Evolutionary conservation across 257 asterid genomes (phyloP).

Genomic region (Nicotiana obtusifolia): DNA sequence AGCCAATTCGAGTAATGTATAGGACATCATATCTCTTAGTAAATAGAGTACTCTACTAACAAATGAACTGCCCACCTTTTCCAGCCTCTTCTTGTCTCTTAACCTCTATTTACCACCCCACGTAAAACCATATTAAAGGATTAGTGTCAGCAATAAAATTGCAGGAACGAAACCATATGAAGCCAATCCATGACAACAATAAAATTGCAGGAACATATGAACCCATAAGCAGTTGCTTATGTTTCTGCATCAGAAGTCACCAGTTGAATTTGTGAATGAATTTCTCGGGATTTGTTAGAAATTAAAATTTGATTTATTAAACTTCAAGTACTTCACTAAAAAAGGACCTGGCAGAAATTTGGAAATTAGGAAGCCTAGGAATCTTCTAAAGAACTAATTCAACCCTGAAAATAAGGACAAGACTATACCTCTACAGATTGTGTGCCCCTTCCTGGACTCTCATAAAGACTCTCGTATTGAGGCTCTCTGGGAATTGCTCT

Average conservation of each 20-base stretch:
- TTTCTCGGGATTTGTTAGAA: neutral
- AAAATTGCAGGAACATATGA: neutral
- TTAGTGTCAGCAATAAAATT: neutral
- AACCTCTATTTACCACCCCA: neutral
- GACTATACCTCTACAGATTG: neutral
- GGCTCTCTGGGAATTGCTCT: neutral
- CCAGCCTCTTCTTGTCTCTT: neutral
- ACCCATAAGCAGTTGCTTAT: neutral
- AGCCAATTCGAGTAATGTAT: no score
- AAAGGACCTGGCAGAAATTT: neutral
- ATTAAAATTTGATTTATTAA: neutral
- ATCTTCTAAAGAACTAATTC: neutral
- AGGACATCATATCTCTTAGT: neutral
- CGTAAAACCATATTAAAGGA: neutral
- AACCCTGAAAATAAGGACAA: neutral
- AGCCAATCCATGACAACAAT: neutral
- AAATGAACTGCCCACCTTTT: neutral
- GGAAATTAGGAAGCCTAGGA: neutral
- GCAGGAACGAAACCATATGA: neutral
- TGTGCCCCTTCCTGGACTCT: neutral
- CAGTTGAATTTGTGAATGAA: neutral
- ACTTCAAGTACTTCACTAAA: neutral
- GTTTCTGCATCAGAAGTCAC: neutral
- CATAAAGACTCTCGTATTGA: neutral
- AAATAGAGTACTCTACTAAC: neutral